phyloP scores from a whole-genome alignment of 495 filamentous ascomycete species.

The Podospora conica region DNA sequence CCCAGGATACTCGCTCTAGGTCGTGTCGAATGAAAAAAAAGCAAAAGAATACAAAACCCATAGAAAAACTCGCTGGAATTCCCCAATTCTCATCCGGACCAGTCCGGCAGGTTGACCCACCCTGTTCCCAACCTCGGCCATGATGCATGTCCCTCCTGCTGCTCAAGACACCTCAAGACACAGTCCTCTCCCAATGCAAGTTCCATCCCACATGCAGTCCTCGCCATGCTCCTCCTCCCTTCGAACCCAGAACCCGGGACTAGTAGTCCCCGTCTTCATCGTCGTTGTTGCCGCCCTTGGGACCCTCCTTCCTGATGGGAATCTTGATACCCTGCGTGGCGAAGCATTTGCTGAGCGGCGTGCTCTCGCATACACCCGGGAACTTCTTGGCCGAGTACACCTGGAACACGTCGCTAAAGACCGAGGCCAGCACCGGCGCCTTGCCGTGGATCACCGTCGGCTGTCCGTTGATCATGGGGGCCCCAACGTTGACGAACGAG shows the following conservation, averaged over 20 bases:
- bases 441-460: slow-evolving; percentile 63
- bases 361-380: slow-evolving; percentile 94
- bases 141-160: neutral
- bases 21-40: neutral
- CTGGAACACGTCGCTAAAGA: slow-evolving; percentile 85
- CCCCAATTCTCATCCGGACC: neutral
- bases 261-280: slow-evolving; percentile 46
- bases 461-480: slow-evolving; percentile 24
- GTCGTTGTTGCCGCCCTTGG: slow-evolving; percentile 58
- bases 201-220: neutral
- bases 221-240: no score
- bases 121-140: neutral
- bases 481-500: slow-evolving; percentile 78
- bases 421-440: slow-evolving; percentile 79
- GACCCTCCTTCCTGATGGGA: slow-evolving; percentile 81
- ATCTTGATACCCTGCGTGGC: slow-evolving; percentile 96
- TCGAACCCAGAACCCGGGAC: no score
- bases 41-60: neutral
- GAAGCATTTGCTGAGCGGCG: slow-evolving; percentile 87
- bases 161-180: no score
- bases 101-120: neutral
- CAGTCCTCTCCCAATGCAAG: neutral
- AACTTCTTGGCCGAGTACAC: slow-evolving; percentile 98
- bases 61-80: neutral
- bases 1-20: neutral